Evolutionary conservation across 345 rosid genomes (phyloP).

Genomic region (Lumnitzera littorea): DNA sequence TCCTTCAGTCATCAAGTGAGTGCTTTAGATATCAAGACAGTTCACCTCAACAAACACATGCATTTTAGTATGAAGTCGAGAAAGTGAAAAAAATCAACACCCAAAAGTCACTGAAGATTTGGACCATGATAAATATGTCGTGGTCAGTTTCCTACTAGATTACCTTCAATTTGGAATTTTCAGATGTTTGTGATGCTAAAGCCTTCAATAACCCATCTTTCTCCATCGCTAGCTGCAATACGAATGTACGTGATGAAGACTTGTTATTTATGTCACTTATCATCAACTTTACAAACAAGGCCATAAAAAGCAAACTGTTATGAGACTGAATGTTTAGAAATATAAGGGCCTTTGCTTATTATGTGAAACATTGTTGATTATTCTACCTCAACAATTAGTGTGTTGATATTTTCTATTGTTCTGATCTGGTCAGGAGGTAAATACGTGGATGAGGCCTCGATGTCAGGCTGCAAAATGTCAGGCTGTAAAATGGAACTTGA

Average conservation of each 20-base stretch:
- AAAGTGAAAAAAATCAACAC: no score
- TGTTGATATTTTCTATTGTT: slow-evolving; percentile 62
- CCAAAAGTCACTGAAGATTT: no score
- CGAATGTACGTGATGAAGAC: slow-evolving; percentile 1
- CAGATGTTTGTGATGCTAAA: slow-evolving; percentile 63
- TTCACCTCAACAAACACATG: neutral
- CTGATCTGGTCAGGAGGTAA: slow-evolving; percentile 83
- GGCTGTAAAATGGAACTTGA: slow-evolving; percentile 25
- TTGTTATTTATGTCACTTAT: neutral
- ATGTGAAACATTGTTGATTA: slow-evolving; percentile 2
- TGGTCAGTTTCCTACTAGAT: neutral
- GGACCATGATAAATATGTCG: no score
- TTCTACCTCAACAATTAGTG: slow-evolving; percentile 67
- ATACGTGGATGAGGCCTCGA: slow-evolving; percentile 47
- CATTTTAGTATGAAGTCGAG: neutral
- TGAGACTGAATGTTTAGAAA: neutral
- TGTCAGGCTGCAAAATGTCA: slow-evolving; percentile 38
- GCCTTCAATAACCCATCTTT: slow-evolving; percentile 79
- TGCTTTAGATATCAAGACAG: neutral
- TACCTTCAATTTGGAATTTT: slow-evolving; percentile 75
- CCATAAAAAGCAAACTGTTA: no score
- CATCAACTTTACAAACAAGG: neutral
- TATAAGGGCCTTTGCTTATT: neutral
- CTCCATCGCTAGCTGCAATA: slow-evolving; percentile 70
- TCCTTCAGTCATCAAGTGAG: slow-evolving; percentile 38